Evolutionary conservation across 345 rosid species (phyloP), one percentile per base, ranked within the genome.

Genomic region (Melastoma malabathricum): DNA sequence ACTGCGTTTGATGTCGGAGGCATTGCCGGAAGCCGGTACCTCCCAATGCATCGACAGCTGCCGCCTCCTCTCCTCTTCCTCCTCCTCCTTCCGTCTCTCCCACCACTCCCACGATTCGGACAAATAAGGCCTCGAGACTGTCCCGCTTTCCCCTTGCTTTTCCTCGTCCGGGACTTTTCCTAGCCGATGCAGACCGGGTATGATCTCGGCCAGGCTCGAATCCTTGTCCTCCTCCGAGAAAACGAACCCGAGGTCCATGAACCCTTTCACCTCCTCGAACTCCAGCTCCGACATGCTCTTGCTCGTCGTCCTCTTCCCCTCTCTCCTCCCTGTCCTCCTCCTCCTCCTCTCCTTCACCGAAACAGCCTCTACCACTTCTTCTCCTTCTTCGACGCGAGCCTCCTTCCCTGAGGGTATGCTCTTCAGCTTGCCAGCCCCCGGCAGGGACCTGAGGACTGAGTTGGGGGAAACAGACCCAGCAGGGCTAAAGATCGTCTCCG

Each of bases 191-290:
- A 86, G 51, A 5, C 90, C 97, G 0, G 94, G 97, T 62, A 86
- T 62, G 52, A 89, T 81, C 56, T 78, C 73, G 8, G 74, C 80
- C 77, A 89, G 66, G 61, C 71, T 75, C 44, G 90, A 75, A 43
- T 83, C 72, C 31, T 65, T 76, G 63, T 81, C 95, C 62, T 83
- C 79, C 64, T 81, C 84, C 0, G 87, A 74, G 66, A 89, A 89
- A 25, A 85, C 86, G 63, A 89, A 85, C 14, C 97, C 97, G 38
- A 89, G 67, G 79, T 89, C 97, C 77, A 75, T 77, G 68, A 89
- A 79, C 71, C 95, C 97, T 69, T 78, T 73, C 6, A 82, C 62
- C 75, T 89, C 97, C 44, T 81, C 77, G 57, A 81, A 79, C 67
- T 86, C 97, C 59, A 81, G 68, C 15, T 75, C 84, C 15, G 80